A percentile compares a stretch with the other conserved stretches of the same genome.
Evolutionary conservation across 1,284 basidiomycete genomes (phyloP).

Genomic region (Ustilago cynodontis): DNA sequence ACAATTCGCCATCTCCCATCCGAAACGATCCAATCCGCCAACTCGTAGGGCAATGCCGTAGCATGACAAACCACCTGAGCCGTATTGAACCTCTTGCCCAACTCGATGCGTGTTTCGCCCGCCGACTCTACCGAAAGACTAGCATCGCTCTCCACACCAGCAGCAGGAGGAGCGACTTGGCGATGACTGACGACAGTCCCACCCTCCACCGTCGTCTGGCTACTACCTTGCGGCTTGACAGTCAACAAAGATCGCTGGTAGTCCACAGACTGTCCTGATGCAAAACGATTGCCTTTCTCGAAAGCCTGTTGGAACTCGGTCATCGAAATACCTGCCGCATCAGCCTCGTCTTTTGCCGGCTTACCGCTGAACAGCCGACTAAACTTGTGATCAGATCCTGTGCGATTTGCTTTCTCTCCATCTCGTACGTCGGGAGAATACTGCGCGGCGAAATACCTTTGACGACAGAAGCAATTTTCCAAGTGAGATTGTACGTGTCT

Average conservation of each 20-base stretch:
- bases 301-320: slow-evolving; percentile 75
- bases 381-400: slow-evolving; percentile 83
- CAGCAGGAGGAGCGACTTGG: slow-evolving; percentile 15
- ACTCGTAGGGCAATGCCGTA: slow-evolving; percentile 36
- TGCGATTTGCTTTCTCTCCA: slow-evolving; percentile 75
- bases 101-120: slow-evolving; percentile 34
- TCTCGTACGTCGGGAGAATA: slow-evolving; percentile 76
- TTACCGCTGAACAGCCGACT: slow-evolving; percentile 82
- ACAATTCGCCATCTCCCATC: slow-evolving; percentile 38
- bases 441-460: slow-evolving; percentile 78
- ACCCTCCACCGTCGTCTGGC: slow-evolving; percentile 24
- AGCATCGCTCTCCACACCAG: slow-evolving; percentile 19
- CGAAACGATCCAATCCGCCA: slow-evolving; percentile 38
- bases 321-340: slow-evolving; percentile 77
- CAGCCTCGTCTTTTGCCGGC: slow-evolving; percentile 74
- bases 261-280: slow-evolving; percentile 33
- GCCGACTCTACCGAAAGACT: slow-evolving; percentile 17
- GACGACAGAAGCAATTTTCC: slow-evolving; percentile 79
- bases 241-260: slow-evolving; percentile 38
- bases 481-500: slow-evolving; percentile 72
- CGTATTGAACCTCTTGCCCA: slow-evolving; percentile 42
- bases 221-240: slow-evolving; percentile 24
- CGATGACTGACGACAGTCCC: slow-evolving; percentile 19
- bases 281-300: slow-evolving; percentile 31
- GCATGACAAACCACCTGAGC: slow-evolving; percentile 29